A percentile compares a stretch with the other conserved stretches of the same genome.
Conservation (phyloP, 192 early-diverging fungal genomes). For the Spizellomyces punctatus region DNA sequence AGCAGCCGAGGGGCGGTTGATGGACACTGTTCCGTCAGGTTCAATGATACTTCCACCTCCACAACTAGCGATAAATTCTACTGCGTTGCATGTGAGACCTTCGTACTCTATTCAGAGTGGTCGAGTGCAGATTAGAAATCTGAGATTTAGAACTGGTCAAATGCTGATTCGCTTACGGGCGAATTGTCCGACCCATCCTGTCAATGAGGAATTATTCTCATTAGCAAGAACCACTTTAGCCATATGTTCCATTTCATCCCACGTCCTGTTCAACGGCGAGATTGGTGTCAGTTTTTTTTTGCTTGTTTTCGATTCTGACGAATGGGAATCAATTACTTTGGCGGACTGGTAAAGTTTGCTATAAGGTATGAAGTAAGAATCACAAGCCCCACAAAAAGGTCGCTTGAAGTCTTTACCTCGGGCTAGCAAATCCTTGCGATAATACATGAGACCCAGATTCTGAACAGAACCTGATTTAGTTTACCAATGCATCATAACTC, state of each 20-base stretch:
- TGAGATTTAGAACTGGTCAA: too few relatives aligned
- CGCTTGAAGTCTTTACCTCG: not conserved
- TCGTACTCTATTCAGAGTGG: constrained; percentile 10
- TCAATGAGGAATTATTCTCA: constrained; percentile 25
- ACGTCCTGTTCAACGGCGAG: constrained; percentile 20
- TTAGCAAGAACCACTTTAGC: constrained; percentile 4
- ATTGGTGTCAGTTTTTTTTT: too few relatives aligned
- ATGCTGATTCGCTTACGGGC: not conserved
- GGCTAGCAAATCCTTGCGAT: constrained; percentile 18
- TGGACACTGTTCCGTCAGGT: not conserved
- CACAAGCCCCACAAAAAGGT: too few relatives aligned
- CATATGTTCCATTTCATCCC: constrained; percentile 41
- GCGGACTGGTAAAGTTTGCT: too few relatives aligned
- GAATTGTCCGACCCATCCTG: constrained; percentile 31
- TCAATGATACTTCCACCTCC: constrained; percentile 28
- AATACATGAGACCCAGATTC: constrained; percentile 7
- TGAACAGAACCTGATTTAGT: not conserved
- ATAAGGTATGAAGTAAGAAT: too few relatives aligned
- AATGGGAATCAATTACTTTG: too few relatives aligned
- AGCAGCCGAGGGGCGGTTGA: constrained; percentile 4
- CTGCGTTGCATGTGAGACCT: constrained; percentile 34
- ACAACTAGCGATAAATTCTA: constrained; percentile 23
- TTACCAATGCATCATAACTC: constrained; percentile 11
- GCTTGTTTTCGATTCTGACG: too few relatives aligned
- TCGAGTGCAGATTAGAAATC: too few relatives aligned